Percentiles rank a stretch among this genome's conserved stretches.
phyloP scores from a whole-genome alignment of 2,329 filamentous ascomycete genomes.

The Hymenoscyphus infarciens region DNA sequence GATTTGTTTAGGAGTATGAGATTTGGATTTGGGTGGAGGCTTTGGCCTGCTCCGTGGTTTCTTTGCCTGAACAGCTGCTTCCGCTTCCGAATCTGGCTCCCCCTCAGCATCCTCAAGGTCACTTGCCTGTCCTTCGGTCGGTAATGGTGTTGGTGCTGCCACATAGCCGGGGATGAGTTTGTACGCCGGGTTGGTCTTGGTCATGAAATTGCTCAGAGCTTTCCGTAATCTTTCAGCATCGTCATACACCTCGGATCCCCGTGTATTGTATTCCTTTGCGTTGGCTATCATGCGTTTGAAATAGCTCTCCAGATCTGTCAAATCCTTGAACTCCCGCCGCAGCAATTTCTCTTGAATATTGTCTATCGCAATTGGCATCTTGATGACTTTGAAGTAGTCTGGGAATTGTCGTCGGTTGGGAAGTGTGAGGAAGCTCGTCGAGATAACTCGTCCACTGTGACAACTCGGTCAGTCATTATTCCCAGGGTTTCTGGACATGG shows the following conservation, averaged over 20 bases:
- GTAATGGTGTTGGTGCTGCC: slow-evolving; percentile 66
- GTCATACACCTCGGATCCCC: slow-evolving; percentile 68
- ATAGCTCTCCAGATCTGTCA: slow-evolving; percentile 77
- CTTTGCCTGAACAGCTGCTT: slow-evolving; percentile 21
- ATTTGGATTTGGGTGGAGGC: slow-evolving; percentile 27
- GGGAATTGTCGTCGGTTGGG: slow-evolving; percentile 60
- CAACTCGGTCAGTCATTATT: slow-evolving; percentile 14
- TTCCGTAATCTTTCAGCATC: slow-evolving; percentile 87
- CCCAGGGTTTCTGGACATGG: neutral
- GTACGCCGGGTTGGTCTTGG: slow-evolving; percentile 81
- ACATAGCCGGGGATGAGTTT: slow-evolving; percentile 60
- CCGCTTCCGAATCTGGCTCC: slow-evolving; percentile 33
- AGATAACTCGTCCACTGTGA: slow-evolving; percentile 66
- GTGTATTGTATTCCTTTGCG: slow-evolving; percentile 78
- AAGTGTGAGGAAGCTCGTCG: slow-evolving; percentile 70
- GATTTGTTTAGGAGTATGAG: slow-evolving; percentile 34
- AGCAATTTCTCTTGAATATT: slow-evolving; percentile 73
- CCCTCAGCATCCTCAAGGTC: slow-evolving; percentile 36
- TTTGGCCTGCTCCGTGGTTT: slow-evolving; percentile 28
- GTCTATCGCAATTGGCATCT: slow-evolving; percentile 74
- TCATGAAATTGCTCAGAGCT: slow-evolving; percentile 83
- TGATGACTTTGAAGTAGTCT: slow-evolving; percentile 74
- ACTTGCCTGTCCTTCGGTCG: slow-evolving; percentile 45
- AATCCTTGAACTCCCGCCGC: slow-evolving; percentile 61
- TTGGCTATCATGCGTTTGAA: slow-evolving; percentile 86